Base-by-base conservation (phyloP, 2,329 filamentous ascomycete species). In the Fonsecaea pedrosoi region DNA sequence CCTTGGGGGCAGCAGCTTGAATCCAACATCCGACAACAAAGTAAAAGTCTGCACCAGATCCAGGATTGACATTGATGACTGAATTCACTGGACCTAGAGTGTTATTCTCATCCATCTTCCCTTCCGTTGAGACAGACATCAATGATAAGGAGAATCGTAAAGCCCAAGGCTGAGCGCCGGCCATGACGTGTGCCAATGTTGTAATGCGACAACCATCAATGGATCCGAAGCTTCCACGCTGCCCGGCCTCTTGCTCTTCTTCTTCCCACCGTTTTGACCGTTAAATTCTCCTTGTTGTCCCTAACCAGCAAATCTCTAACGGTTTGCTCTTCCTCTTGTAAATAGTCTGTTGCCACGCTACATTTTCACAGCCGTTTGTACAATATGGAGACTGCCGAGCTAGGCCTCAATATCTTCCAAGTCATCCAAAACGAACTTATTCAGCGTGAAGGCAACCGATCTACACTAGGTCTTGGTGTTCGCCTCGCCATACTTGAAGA, bases 361-460 rank as follows among this genome's bases (percentile, higher is more conserved):
- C 42, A 2, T 21, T 50, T 9, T 4, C 1, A n/a, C 15, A 12
- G 3, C 25, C 18, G 1, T 37, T 37, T 10, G 1, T 25, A 25
- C 6, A 25, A 25, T 2, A 62, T 62, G 60, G 42, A 70, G 67
- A 62, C 69, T 63, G 58, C 40, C 5, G 69, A 64, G 34, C 13
- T 70, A 6, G 69, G 69, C 15, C 60, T 74, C 58, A 67, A 74
- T 68, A 21, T 74, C 67, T 59, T 72, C 61, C 60, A 74, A 58
- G 60, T 74, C 63, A 64, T 74, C 63, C 67, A 74, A 61, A 70
- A 70, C 45, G 69, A 70, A 42, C 69, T 70, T 21, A 62, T 69
- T n/a, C 60, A 67, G 3, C 66, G 67, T 7, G 69, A 70, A 54
- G 69, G 67, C 30, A 65, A 60, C 15, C 60, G 69, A 2, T 66